Evolutionary conservation across 176 grass and related monocot species (phyloP), one percentile per base, ranked within the genome.

Genomic region (Echinochloa phyllopogon): DNA sequence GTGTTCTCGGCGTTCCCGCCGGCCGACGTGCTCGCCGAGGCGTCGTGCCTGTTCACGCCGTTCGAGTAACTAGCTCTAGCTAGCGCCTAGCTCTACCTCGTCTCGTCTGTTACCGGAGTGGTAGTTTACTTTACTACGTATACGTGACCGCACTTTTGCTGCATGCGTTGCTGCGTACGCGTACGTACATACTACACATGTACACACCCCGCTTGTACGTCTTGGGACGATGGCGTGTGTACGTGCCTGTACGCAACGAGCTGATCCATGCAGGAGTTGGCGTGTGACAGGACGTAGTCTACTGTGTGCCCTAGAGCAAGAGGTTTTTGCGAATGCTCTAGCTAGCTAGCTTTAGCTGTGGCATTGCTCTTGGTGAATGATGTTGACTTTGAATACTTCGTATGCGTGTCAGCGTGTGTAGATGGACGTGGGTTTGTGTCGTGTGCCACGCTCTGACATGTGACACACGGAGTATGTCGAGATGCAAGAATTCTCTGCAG

Each of bases 31-130:
- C 64, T 94, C 33, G 79, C 52, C 29, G 92, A 88, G 55, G 80
- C 82, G 3, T 88, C 89, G 9, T 75, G 18, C 14, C 72, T 94
- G 65, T 91, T 93, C 85, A 52, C 88, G 17, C 86, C 88, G 41
- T 97, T 97, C 82, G 82, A 97, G 65, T 97, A 87, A 64, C 12
- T 40, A 73, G 0, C n/a, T n/a, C 41, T 48, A 27, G 17, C 27
- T 17, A 17, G 52, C 51, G 17, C 52, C 8, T 8, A 85, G 43
- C 29, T 25, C 20, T 21, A 33, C 49, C 33, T 40, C 10, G 10
- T 23, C 42, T 10, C 58, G 15, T 12, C 50, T 7, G 51, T 58
- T 61, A 25, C 47, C 29, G 23, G 63, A 61, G 33, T 80, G 14
- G 15, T 64, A 45, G 47, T 24, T 33, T 33, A 10, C 21, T 59